These are phyloP conservation scores for Magnaporthiopsis poae DNA, from an alignment of 2,329 filamentous ascomycete genomes.

Conservation along the genomic window DNA sequence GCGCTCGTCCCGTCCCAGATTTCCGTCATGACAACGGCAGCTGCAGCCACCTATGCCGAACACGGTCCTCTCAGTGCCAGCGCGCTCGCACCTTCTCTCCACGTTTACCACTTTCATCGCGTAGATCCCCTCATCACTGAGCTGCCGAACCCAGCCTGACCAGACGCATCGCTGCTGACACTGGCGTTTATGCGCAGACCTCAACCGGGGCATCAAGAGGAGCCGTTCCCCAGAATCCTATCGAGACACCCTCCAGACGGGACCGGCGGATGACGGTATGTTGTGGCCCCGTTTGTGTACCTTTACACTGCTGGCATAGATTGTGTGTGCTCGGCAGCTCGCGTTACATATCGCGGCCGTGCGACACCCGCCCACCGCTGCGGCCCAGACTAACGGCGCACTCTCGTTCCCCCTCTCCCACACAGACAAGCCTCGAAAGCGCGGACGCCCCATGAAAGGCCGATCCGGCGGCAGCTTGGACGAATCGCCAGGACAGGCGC, in stretches of 20 bases:
- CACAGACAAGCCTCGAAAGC: constrained; percentile 43
- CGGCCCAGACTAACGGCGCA: constrained; percentile 3
- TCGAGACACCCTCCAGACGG: constrained; percentile 42
- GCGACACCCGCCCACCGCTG: constrained; percentile 15
- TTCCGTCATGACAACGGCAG: background rate
- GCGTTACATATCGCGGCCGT: constrained; percentile 24
- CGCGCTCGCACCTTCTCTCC: background rate
- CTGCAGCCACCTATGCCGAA: background rate
- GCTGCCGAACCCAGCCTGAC: background rate
- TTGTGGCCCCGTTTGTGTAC: constrained; percentile 24
- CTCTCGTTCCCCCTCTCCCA: background rate
- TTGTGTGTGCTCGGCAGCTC: constrained; percentile 8
- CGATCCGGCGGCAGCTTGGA: constrained; percentile 40
- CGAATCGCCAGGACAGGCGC: constrained; percentile 47
- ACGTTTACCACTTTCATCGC: background rate
- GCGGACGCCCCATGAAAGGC: constrained; percentile 54
- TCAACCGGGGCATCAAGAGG: constrained; percentile 60
- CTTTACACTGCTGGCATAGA: constrained; percentile 5
- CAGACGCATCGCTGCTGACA: constrained; percentile 4
- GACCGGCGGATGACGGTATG: constrained; percentile 64
- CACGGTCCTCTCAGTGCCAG: background rate
- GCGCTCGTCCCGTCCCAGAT: no score
- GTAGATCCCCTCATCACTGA: background rate
- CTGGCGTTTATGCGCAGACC: background rate
- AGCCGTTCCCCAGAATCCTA: constrained; percentile 64